These are phyloP conservation scores for Rosa persica DNA, from an alignment of 306 rosid genomes.

Conservation along the genomic window DNA sequence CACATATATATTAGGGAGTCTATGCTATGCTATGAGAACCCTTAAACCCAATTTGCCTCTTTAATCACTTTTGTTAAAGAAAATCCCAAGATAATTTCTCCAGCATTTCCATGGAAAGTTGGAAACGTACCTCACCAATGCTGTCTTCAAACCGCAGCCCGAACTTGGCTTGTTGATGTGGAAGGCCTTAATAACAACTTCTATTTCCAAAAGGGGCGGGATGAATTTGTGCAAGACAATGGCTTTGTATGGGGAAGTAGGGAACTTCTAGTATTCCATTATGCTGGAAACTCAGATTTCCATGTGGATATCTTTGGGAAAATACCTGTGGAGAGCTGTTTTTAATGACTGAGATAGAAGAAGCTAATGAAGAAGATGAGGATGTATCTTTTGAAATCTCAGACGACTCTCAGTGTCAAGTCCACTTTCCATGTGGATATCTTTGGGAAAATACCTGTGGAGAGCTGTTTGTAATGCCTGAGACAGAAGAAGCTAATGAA, in stretches of 20 bases:
- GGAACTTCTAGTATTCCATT: conserved; percentile 25
- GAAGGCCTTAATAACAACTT: background rate
- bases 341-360: too few relatives aligned
- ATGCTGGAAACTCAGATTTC: background rate
- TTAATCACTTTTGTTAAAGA: background rate
- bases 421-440: background rate
- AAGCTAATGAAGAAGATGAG: too few relatives aligned
- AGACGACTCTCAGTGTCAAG: too few relatives aligned
- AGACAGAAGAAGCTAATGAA: too few relatives aligned
- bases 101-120: background rate
- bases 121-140: background rate
- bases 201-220: conserved; percentile 14
- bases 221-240: background rate
- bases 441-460: background rate
- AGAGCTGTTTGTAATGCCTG: too few relatives aligned
- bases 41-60: too few relatives aligned
- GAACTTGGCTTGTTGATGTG: conserved; percentile 1
- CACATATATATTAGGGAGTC: too few relatives aligned
- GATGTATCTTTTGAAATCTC: background rate
- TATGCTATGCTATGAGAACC: too few relatives aligned
- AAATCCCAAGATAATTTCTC: conserved; percentile 8
- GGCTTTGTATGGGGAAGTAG: conserved; percentile 10
- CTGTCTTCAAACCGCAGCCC: background rate
- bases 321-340: background rate
- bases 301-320: conserved; percentile 9